Conservation (phyloP, 345 rosid genomes). For the Eucalyptus victrix region DNA sequence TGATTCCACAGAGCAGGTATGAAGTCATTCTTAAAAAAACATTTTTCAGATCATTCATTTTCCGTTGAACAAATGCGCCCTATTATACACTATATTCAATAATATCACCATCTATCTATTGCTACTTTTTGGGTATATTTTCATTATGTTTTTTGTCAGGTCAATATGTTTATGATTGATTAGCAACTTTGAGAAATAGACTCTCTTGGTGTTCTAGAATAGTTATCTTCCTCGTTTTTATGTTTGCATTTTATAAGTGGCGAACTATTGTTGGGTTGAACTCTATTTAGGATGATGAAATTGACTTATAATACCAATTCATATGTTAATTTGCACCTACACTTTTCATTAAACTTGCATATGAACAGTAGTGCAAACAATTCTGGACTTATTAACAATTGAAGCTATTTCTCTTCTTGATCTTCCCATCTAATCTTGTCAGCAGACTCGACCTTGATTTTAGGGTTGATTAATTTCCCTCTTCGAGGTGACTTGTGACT, state of each 20-base stretch:
- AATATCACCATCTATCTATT: background rate
- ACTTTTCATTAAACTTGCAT: background rate
- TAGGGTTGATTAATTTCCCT: background rate
- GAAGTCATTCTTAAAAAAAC: background rate
- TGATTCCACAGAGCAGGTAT: no score
- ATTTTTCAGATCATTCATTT: no score
- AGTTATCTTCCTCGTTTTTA: background rate
- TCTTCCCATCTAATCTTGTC: background rate
- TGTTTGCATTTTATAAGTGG: background rate
- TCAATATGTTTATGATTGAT: background rate
- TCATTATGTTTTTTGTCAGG: background rate
- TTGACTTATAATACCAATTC: background rate
- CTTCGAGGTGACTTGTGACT: background rate
- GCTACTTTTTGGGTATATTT: background rate
- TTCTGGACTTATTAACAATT: background rate
- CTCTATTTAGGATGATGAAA: background rate
- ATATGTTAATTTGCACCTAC: background rate
- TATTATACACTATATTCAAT: slow-evolving; percentile 4
- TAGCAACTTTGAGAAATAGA: background rate
- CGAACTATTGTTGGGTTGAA: background rate
- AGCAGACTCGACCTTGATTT: background rate
- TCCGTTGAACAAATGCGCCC: background rate
- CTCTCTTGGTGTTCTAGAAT: background rate
- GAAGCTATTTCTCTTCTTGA: background rate
- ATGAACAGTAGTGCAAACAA: background rate